Conservation (phyloP, 306 rosid genomes). For the Vigna radiata region DNA sequence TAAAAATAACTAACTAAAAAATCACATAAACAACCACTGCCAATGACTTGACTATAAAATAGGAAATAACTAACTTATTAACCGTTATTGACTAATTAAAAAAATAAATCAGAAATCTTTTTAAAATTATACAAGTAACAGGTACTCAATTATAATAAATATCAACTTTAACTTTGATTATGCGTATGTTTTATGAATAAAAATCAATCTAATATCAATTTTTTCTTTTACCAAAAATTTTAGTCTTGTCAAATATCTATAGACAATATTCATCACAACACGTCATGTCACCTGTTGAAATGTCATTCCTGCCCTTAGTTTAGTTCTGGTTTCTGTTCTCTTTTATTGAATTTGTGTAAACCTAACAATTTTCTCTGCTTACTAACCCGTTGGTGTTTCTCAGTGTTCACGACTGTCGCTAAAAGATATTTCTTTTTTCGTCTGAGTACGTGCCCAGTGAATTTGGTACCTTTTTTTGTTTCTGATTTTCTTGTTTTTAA, state of each 20-base stretch:
- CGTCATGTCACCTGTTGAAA: neutral
- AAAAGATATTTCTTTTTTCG: neutral
- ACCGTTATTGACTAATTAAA: too few relatives aligned
- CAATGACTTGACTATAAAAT: too few relatives aligned
- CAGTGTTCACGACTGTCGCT: neutral
- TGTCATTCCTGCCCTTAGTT: neutral
- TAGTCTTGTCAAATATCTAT: neutral
- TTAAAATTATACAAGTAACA: too few relatives aligned
- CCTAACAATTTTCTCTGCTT: neutral
- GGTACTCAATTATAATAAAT: neutral
- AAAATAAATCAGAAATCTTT: too few relatives aligned
- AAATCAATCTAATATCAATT: too few relatives aligned
- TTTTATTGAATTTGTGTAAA: conserved; percentile 1
- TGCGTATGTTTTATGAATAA: too few relatives aligned
- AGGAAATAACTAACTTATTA: too few relatives aligned
- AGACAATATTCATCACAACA: neutral
- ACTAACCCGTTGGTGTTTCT: neutral
- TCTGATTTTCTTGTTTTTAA: neutral
- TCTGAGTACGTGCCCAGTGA: neutral
- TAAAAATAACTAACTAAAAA: too few relatives aligned
- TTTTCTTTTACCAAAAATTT: too few relatives aligned
- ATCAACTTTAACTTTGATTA: neutral
- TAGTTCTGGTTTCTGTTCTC: neutral
- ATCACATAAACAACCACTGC: too few relatives aligned
- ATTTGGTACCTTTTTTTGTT: conserved; percentile 11